These are phyloP conservation scores for Microbotryum scabiosae DNA, from an alignment of 1,284 basidiomycete species.

Conservation along the genomic window DNA sequence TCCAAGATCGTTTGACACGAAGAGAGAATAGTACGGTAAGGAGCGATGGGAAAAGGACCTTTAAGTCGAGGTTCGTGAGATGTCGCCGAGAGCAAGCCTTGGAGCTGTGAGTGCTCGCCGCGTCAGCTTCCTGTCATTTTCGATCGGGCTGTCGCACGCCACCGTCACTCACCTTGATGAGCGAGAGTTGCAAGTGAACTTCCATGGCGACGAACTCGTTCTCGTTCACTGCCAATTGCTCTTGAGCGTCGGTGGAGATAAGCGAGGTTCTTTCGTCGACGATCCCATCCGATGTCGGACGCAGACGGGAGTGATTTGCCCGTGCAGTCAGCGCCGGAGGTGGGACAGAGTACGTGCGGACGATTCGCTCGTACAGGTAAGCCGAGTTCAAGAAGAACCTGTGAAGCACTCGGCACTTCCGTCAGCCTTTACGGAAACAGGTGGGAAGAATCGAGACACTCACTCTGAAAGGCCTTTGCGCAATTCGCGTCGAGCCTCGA, in stretches of 20 bases:
- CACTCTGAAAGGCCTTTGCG: conserved; percentile 76
- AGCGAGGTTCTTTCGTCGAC: conserved; percentile 8
- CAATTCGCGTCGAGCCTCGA: conserved; percentile 80
- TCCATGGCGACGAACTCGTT: conserved; percentile 55
- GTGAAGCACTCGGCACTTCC: background rate
- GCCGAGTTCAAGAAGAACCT: conserved; percentile 74
- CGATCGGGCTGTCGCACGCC: background rate
- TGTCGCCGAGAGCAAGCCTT: conserved; percentile 72
- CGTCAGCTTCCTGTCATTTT: too few species aligned
- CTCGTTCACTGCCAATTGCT: background rate
- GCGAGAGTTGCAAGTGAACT: conserved; percentile 78
- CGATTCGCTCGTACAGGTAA: conserved; percentile 72
- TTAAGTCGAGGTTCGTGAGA: conserved; percentile 90
- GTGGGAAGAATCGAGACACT: conserved; percentile 35
- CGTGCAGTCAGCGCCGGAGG: conserved; percentile 6
- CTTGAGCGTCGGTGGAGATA: conserved; percentile 2
- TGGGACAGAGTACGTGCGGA: conserved; percentile 57
- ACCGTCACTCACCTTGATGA: conserved; percentile 51
- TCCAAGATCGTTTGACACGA: conserved; percentile 71
- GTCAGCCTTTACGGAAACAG: background rate
- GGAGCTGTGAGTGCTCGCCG: conserved; percentile 43
- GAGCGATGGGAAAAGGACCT: conserved; percentile 65
- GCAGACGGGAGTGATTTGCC: background rate
- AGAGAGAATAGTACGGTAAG: conserved; percentile 71
- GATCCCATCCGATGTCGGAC: background rate